phyloP scores from a whole-genome alignment of 75 land plant genomes.

The Pseudotsuga menziesii region DNA sequence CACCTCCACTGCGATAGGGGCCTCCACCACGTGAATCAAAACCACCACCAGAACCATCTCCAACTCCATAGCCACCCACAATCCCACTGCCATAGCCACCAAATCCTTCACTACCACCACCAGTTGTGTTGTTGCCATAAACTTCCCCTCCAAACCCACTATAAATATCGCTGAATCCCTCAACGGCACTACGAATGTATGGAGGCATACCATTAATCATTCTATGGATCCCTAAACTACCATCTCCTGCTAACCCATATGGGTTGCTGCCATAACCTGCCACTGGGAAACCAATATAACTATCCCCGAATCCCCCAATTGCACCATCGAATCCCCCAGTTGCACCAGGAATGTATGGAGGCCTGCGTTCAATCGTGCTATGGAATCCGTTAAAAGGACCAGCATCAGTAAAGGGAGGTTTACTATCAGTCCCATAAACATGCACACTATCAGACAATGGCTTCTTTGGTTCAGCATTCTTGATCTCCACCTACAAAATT shows the following conservation, averaged over 20 bases:
- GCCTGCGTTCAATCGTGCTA: not conserved
- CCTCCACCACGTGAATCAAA: not conserved
- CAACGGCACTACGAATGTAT: slow-evolving; percentile 18
- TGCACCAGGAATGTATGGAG: slow-evolving; percentile 11
- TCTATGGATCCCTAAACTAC: not conserved
- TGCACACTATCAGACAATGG: slow-evolving; percentile 1
- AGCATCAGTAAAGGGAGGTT: too few species aligned
- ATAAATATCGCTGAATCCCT: not conserved
- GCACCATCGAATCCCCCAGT: slow-evolving; percentile 13
- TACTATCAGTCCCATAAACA: slow-evolving; percentile 6
- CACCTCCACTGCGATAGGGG: slow-evolving; percentile 24
- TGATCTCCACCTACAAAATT: too few species aligned
- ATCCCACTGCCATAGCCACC: too few species aligned
- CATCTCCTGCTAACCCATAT: slow-evolving; percentile 12
- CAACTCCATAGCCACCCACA: slow-evolving; percentile 40
- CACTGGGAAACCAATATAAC: slow-evolving; percentile 43
- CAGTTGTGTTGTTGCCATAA: slow-evolving; percentile 27
- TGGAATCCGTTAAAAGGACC: too few species aligned
- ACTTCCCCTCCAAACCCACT: too few species aligned
- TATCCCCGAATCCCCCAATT: slow-evolving; percentile 11
- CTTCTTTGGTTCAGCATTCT: slow-evolving; percentile 23
- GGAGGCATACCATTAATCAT: slow-evolving; percentile 17
- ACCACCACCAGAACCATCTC: slow-evolving; percentile 24
- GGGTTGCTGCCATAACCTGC: slow-evolving; percentile 1
- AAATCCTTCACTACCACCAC: slow-evolving; percentile 39